Conservation (phyloP, 345 rosid genomes). For the Microcos paniculata region DNA sequence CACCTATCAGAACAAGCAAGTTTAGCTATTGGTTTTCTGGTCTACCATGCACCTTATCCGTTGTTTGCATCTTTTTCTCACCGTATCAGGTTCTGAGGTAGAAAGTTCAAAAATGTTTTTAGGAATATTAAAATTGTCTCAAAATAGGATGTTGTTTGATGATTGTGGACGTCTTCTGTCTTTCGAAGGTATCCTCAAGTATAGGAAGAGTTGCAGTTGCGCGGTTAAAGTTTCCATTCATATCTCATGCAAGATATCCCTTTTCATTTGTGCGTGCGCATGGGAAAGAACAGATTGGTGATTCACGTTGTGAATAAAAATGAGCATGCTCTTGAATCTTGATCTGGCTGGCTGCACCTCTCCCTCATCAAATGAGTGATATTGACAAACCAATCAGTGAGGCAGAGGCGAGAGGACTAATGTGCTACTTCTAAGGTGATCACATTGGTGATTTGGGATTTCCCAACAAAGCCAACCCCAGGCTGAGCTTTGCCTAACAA, state of each 20-base stretch:
- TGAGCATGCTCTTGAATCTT: slow-evolving; percentile 83
- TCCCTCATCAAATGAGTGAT: slow-evolving; percentile 59
- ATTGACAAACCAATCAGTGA: slow-evolving; percentile 38
- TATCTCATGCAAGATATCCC: background rate
- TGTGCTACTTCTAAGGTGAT: slow-evolving; percentile 87
- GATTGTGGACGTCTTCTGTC: slow-evolving; percentile 58
- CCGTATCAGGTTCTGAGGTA: slow-evolving; percentile 73
- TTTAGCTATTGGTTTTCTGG: background rate
- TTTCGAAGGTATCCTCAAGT: slow-evolving; percentile 62
- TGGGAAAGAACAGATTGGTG: background rate
- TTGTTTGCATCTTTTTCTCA: slow-evolving; percentile 12
- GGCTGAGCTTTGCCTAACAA: no score
- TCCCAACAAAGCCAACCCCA: no score
- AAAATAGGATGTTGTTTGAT: slow-evolving; percentile 73
- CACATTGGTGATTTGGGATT: slow-evolving; percentile 71
- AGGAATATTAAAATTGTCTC: slow-evolving; percentile 79
- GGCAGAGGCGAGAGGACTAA: slow-evolving; percentile 74
- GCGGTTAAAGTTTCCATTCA: background rate
- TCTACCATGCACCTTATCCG: background rate
- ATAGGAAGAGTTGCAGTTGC: background rate
- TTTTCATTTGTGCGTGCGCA: background rate
- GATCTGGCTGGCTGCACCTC: slow-evolving; percentile 90
- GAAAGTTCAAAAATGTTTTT: slow-evolving; percentile 67
- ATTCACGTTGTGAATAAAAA: slow-evolving; percentile 89
- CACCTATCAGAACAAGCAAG: background rate